These are phyloP conservation scores for Globisporangium iwayamae DNA, from an alignment of 352 stramenopile genomes.

Conservation along the genomic window DNA sequence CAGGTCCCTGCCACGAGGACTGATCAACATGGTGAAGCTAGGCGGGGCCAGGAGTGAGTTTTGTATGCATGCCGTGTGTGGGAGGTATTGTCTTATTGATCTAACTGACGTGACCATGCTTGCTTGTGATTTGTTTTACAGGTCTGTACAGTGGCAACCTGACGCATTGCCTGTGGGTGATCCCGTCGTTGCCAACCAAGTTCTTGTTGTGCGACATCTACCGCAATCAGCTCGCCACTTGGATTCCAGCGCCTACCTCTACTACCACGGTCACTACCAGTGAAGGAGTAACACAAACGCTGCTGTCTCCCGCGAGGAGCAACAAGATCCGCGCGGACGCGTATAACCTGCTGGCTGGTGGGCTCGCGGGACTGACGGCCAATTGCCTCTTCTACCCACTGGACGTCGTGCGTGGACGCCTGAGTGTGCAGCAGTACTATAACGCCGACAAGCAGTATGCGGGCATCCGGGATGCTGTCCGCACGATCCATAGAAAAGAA, in stretches of 20 bases:
- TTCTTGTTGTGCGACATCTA: constrained; percentile 75
- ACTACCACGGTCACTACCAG: constrained; percentile 6
- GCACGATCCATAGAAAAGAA: constrained; percentile 42
- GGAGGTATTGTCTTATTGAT: too few species aligned
- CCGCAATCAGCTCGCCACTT: constrained; percentile 39
- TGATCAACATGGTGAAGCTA: constrained; percentile 71
- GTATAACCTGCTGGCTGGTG: constrained; percentile 59
- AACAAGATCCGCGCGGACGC: constrained; percentile 34
- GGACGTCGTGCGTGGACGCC: constrained; percentile 67
- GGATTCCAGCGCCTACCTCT: constrained; percentile 16
- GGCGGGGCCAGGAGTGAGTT: constrained; percentile 42
- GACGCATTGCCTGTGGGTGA: constrained; percentile 73
- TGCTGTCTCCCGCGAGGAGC: neutral
- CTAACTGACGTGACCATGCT: neutral
- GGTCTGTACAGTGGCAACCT: constrained; percentile 79
- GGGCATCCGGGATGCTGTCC: constrained; percentile 54
- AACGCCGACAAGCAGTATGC: constrained; percentile 31
- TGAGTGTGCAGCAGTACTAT: constrained; percentile 73
- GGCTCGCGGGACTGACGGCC: constrained; percentile 61
- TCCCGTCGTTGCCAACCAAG: constrained; percentile 79
- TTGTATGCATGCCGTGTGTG: neutral
- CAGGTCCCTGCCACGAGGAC: constrained; percentile 38
- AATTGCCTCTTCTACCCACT: constrained; percentile 75
- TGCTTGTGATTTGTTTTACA: constrained; percentile 12
- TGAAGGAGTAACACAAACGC: neutral